Evolutionary conservation across 2,329 filamentous ascomycete species (phyloP).

Genomic region (Metarhizium sp.): DNA sequence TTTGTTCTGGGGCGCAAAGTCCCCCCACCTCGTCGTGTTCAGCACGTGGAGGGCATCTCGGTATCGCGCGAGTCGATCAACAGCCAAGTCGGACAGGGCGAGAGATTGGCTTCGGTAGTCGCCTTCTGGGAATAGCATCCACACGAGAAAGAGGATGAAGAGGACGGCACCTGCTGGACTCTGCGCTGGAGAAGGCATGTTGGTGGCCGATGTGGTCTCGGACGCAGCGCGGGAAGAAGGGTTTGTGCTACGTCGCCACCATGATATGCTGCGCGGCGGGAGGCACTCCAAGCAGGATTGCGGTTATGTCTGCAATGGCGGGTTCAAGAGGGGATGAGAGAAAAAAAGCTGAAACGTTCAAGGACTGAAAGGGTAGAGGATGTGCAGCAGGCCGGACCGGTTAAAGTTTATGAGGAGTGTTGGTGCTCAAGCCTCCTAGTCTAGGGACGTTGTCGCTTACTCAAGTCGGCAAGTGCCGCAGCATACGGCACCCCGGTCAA

Average conservation of each 20-base stretch:
- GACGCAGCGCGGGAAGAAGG: neutral
- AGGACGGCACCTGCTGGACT: conserved; percentile 25
- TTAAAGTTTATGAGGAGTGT: neutral
- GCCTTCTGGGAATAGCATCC: conserved; percentile 27
- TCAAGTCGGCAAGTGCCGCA: neutral
- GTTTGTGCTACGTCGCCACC: conserved; percentile 5
- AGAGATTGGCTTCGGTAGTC: conserved; percentile 24
- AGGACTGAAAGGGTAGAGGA: neutral
- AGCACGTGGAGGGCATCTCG: conserved; percentile 42
- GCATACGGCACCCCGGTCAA: neutral
- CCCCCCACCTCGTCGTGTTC: conserved; percentile 49
- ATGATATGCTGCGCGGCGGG: conserved; percentile 6
- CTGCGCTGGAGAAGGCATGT: conserved; percentile 37
- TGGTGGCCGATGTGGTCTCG: conserved; percentile 6
- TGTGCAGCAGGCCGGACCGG: neutral
- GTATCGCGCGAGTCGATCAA: conserved; percentile 41
- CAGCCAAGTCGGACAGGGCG: conserved; percentile 24
- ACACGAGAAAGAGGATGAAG: conserved; percentile 26
- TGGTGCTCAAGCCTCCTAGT: neutral
- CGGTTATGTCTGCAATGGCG: too few species aligned
- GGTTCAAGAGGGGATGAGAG: too few species aligned
- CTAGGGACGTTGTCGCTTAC: neutral
- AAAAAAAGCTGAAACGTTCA: too few species aligned
- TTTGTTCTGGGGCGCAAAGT: conserved; percentile 39
- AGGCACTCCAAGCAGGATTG: neutral